A percentile compares a stretch with the other conserved stretches of the same genome.
Evolutionary conservation across 305 asterid genomes (phyloP).

Genomic region (Rubia occidens): DNA sequence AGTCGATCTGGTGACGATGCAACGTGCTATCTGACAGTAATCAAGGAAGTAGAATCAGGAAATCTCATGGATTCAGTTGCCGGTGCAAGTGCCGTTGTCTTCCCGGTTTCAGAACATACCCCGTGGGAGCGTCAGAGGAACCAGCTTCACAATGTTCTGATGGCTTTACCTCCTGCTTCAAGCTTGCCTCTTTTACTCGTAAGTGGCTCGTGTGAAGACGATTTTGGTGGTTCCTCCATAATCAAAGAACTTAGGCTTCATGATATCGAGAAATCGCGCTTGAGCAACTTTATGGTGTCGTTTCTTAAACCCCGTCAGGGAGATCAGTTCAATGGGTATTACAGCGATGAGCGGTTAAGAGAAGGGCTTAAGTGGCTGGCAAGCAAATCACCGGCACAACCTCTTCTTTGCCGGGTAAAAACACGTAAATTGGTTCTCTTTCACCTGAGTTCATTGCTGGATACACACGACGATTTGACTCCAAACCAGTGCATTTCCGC

Average conservation of each 20-base stretch:
- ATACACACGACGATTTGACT: constrained; percentile 36
- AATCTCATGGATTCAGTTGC: constrained; percentile 36
- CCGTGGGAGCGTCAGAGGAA: constrained; percentile 59
- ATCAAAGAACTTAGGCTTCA: constrained; percentile 45
- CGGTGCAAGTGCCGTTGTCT: constrained; percentile 71
- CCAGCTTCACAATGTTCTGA: constrained; percentile 45
- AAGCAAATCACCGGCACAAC: constrained; percentile 55
- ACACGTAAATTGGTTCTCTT: constrained; percentile 68
- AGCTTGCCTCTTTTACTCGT: constrained; percentile 65
- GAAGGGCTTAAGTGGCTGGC: constrained; percentile 88
- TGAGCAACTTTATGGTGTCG: constrained; percentile 30
- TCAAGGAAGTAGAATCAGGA: constrained; percentile 38
- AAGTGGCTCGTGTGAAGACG: constrained; percentile 41
- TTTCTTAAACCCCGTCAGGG: constrained; percentile 39
- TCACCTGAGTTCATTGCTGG: constrained; percentile 46
- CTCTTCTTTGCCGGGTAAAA: constrained; percentile 34
- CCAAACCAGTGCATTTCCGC: constrained; percentile 61
- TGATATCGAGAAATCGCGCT: constrained; percentile 45
- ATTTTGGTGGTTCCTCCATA: constrained; percentile 37
- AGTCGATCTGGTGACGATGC: constrained; percentile 32
- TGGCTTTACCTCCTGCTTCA: constrained; percentile 55
- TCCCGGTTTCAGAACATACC: constrained; percentile 47
- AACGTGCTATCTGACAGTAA: constrained; percentile 67
- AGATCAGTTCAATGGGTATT: constrained; percentile 45
- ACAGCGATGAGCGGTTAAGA: constrained; percentile 55